Conservation (phyloP, 306 rosid genomes). For the Geum urbanum region DNA sequence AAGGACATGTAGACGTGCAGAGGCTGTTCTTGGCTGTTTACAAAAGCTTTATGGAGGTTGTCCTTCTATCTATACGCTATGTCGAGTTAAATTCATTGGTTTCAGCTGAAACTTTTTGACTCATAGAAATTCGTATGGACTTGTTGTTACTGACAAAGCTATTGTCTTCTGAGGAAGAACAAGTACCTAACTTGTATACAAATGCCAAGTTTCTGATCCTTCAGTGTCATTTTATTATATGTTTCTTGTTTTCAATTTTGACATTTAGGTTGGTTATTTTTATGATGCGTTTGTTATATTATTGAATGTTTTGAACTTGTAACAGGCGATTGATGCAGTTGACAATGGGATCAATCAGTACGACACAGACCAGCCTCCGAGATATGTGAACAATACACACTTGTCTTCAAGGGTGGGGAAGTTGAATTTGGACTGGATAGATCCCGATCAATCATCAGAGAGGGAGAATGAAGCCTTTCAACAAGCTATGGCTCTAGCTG, state of each 20-base stretch:
- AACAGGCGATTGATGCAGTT: conserved; percentile 91
- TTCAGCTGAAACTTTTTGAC: background rate
- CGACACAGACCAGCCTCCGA: conserved; percentile 86
- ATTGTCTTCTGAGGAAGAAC: background rate
- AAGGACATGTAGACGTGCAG: conserved; percentile 70
- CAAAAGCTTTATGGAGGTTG: conserved; percentile 97
- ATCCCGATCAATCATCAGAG: conserved; percentile 78
- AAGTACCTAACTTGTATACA: background rate
- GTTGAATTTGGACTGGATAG: conserved; percentile 87
- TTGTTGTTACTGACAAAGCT: background rate
- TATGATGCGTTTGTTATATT: background rate
- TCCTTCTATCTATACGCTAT: background rate
- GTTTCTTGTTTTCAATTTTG: background rate
- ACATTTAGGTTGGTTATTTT: background rate
- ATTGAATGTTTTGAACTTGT: conserved; percentile 22
- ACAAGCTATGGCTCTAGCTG: conserved; percentile 79
- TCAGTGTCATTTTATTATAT: no score
- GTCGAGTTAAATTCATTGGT: background rate
- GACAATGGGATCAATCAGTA: conserved; percentile 92
- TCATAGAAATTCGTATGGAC: background rate
- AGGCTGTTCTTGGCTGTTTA: conserved; percentile 73
- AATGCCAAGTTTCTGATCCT: background rate
- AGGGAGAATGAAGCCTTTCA: conserved; percentile 90
- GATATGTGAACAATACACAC: conserved; percentile 90
- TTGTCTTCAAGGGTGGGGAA: conserved; percentile 88